Evolutionary conservation across 2,329 filamentous ascomycete species (phyloP).

Genomic region (Aureobasidium lini): DNA sequence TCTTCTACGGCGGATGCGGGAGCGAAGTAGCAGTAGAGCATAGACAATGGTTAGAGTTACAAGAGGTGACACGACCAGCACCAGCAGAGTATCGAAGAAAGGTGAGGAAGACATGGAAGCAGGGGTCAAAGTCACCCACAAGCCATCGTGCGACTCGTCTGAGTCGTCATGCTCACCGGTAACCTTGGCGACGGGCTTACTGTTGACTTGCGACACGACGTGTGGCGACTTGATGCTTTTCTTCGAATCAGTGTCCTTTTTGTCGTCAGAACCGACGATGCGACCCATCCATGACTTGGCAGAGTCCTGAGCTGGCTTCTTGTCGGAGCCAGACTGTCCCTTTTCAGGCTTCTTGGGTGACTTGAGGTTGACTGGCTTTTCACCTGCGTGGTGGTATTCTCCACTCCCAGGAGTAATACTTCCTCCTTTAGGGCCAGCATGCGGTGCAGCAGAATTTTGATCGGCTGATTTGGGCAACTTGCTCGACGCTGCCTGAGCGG

Average conservation of each 20-base stretch:
- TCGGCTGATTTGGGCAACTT: slow-evolving; percentile 25
- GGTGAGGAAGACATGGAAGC: slow-evolving; percentile 81
- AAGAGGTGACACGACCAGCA: slow-evolving; percentile 89
- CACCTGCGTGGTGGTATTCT: slow-evolving; percentile 47
- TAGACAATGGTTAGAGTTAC: slow-evolving; percentile 92
- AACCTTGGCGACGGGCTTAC: neutral
- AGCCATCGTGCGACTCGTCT: slow-evolving; percentile 53
- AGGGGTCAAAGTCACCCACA: slow-evolving; percentile 95
- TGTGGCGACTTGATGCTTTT: neutral
- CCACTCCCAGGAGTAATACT: slow-evolving; percentile 66
- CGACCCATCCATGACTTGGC: neutral
- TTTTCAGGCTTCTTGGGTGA: slow-evolving; percentile 16
- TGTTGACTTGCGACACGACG: slow-evolving; percentile 2
- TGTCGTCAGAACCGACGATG: neutral
- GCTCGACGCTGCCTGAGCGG: slow-evolving; percentile 22
- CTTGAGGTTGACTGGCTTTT: slow-evolving; percentile 4
- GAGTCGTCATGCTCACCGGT: slow-evolving; percentile 3
- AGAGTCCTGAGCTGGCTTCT: neutral
- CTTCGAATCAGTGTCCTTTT: neutral
- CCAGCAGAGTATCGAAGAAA: slow-evolving; percentile 93
- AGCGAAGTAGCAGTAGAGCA: slow-evolving; percentile 75
- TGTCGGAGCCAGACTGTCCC: slow-evolving; percentile 5
- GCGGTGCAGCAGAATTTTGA: slow-evolving; percentile 23
- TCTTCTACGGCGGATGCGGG: slow-evolving; percentile 76
- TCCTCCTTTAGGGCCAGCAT: slow-evolving; percentile 49